Evolutionary conservation across 2,329 filamentous ascomycete species (phyloP), one percentile per base, ranked within the genome.

Genomic region (Huntiella moniliformis): DNA sequence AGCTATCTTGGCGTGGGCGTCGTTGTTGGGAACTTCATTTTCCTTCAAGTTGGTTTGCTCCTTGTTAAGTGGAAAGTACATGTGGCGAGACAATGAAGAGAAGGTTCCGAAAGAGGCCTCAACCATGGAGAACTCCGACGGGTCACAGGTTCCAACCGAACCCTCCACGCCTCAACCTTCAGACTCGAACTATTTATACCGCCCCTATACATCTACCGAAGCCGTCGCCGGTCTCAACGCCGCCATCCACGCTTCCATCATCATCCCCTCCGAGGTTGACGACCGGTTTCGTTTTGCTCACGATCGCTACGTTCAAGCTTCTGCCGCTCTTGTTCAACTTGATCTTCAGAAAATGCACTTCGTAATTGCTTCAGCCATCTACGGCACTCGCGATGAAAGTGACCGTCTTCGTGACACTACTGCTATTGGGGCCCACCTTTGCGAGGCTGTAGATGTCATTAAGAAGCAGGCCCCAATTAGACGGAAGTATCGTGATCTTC

Each of bases 261-360:
- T 96, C 36, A 74, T 88, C 46, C 73, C 83, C 1, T 83, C 81
- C 15, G 83, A 91, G 51, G 77, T 78, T 1, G 88, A 95, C 55
- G 85, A 94, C 58, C 73, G 77, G 36, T 95, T 94, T 59, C 76
- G 77, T 32, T 95, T 95, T 58, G 77, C 79, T 32, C 87, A 95
- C 58, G 87, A 95, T 59, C 75, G 87, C 44, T 92, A 92, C 55
- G 71, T 86, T 43, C 77, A 82, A 56, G 84, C 83, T 12, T 77
- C 84, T 4, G 67, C 73, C 11, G 70, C 73, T 4, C 64, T 94
- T 44, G 74, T 73, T 51, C 77, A 87, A 56, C 77, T 74, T 55
- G 76, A 81, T 46, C 64, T 72, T 16, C 66, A 72, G 15, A 81
- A 82, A 54, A 95, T 95, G 87, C 86, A 95, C 60, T 95, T 87